These are phyloP conservation scores for Apiospora hydei DNA, from an alignment of 2,329 filamentous ascomycete genomes.

Conservation along the genomic window DNA sequence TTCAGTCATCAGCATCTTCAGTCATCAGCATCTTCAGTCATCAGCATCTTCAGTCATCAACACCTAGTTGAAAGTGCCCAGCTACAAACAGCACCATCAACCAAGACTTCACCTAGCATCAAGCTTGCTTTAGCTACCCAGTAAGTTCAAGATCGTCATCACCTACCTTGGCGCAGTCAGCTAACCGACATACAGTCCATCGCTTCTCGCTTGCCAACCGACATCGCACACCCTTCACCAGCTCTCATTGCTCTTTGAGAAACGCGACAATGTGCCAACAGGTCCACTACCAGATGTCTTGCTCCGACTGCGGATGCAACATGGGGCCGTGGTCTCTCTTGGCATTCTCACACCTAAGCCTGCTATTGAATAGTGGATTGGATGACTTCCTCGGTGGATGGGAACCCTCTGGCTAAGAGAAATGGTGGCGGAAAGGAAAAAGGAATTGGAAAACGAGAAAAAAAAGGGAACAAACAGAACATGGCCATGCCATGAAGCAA, in stretches of 20 bases:
- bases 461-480: too few relatives aligned
- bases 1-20: not conserved
- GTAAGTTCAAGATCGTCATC: not conserved
- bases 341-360: not conserved
- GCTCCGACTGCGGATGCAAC: not conserved
- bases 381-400: too few relatives aligned
- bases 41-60: too few relatives aligned
- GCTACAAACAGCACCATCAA: too few relatives aligned
- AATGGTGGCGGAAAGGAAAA: too few relatives aligned
- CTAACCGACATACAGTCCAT: not conserved
- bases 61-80: too few relatives aligned
- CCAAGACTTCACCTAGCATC: not conserved
- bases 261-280: not conserved
- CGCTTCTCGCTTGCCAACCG: not conserved
- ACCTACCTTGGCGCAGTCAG: not conserved
- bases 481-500: not conserved
- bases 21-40: too few relatives aligned
- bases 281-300: not conserved
- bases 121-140: not conserved
- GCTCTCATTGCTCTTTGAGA: too few relatives aligned
- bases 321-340: not conserved
- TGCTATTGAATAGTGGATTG: not conserved
- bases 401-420: too few relatives aligned
- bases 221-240: not conserved
- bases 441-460: too few relatives aligned